These are phyloP conservation scores for Penicillium sp. DNA, from an alignment of 2,329 filamentous ascomycete genomes.

Conservation along the genomic window DNA sequence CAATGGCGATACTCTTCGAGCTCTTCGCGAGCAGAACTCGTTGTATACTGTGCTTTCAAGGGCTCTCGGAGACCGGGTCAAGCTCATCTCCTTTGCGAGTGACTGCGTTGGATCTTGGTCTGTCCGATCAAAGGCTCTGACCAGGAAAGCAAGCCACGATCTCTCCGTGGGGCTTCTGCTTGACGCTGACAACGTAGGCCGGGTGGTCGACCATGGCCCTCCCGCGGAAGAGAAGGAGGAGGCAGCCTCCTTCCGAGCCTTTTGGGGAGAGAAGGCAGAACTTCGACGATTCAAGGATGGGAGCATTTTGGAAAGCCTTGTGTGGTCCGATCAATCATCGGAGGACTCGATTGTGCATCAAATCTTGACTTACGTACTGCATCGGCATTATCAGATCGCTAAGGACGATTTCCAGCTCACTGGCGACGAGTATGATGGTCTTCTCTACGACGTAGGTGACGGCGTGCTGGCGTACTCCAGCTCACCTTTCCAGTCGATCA, in stretches of 20 bases:
- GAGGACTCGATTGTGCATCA: conserved; percentile 67
- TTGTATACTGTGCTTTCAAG: conserved; percentile 62
- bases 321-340: conserved; percentile 67
- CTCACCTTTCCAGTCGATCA: conserved; percentile 61
- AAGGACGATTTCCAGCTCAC: conserved; percentile 52
- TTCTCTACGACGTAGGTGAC: conserved; percentile 30
- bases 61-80: conserved; percentile 71
- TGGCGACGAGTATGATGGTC: conserved; percentile 49
- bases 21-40: conserved; percentile 29
- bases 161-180: conserved; percentile 66
- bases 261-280: conserved; percentile 94
- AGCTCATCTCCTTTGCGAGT: conserved; percentile 58
- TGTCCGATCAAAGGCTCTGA: conserved; percentile 39
- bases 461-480: conserved; percentile 42
- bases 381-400: conserved; percentile 61
- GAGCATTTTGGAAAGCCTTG: conserved; percentile 83
- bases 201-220: conserved; percentile 83
- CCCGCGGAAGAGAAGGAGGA: conserved; percentile 79
- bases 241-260: conserved; percentile 74
- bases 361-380: conserved; percentile 68
- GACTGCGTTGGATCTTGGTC: conserved; percentile 45
- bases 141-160: conserved; percentile 23
- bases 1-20: conserved; percentile 25
- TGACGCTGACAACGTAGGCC: conserved; percentile 65
- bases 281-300: conserved; percentile 92